Base-by-base conservation (phyloP, 768 basidiomycete species). In the Tulasnella sp. region DNA sequence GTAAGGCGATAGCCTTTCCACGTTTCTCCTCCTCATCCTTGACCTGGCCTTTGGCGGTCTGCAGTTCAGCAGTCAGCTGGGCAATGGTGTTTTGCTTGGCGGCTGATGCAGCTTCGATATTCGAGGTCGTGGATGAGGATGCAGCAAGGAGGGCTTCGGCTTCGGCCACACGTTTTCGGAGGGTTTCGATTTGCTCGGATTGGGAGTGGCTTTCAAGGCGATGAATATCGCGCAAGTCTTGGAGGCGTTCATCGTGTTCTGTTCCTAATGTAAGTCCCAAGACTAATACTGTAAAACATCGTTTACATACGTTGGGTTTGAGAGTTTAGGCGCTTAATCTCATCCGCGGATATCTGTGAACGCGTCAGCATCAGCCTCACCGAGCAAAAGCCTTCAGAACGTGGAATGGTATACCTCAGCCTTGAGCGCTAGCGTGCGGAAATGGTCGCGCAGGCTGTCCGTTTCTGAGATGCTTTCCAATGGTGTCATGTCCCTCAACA, bases 1-100 rank as follows among this genome's bases (percentile, higher is more conserved):
- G 87, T 38, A 98, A 86, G 75, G 92, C 93, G 81, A 99, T 93
- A 0, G 97, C 97, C 83, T 99, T 99, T 27, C 92, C 90, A 18
- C 97, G 91, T 85, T 99, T 99, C 86, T 99, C 98, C 85, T 99
- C 98, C 84, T 99, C 98, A 80, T 98, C 97, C 84, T 94, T 98
- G 7, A 91, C 92, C 14, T 87, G 78, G 27, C 86, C 87, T 81
- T 91, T 92, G 3, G 89, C 85, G 71, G 89, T 89, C 72, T 91
- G 88, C 0, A 92, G 85, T 79, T 98, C 94, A 24, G 87, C 84
- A 72, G 88, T 87, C n/a, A 96, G 86, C 24, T 87, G 88, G 2
- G 89, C 88, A 0, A 92, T 85, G 56, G 93, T 91, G 0, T 86
- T 88, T 58, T 88, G 89, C 77, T 88, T 90, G 1, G 87, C 84